Evolutionary conservation across 306 rosid species (phyloP), one percentile per base, ranked within the genome.

Genomic region (Castanea sativa): DNA sequence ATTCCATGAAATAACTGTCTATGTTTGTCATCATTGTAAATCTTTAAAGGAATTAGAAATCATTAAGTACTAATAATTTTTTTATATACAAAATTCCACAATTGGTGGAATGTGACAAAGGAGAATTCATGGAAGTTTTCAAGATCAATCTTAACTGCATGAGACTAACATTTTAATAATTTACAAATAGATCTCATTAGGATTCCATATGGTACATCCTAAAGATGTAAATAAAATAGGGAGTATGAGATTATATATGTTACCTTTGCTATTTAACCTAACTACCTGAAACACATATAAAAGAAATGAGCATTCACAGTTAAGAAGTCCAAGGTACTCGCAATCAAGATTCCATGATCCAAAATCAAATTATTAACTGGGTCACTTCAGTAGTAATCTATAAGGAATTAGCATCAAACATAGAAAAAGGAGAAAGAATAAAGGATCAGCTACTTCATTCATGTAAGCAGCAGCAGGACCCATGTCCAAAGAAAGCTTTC

Each of bases 401-500:
- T 64, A 27, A 27, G 70, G 13, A 64, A 64, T 64, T 64, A 27
- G 41, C 70, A 6, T 29, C 43, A 38, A 73, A 65, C 57, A 74
- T 55, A 14, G 52, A 20, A 67, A 58, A 76, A 25, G 55, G 21
- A 73, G 20, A 18, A 58, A 67, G 73, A 68, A 71, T 38, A 71
- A 32, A 80, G 80, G 25, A 71, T 9, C 29, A 45, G 63, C 27
- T 76, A 68, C 76, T 75, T 81, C 76, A 81, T 55, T 84, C 51
- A 65, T 25, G 70, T 51, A 32, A 84, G 29, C 69, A 84, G 68
- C 76, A 73, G 67, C 74, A 78, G 85, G 76, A 58, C 77, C 63
- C 70, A 51, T 80, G 84, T 80, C 64, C 65, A 5, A 70, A 78
- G 72, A 75, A 84, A 59, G 82, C 82, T 81, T 60, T 82, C 86